phyloP scores from a whole-genome alignment of 106 monocot genomes.

The Narthecium ossifragum region DNA sequence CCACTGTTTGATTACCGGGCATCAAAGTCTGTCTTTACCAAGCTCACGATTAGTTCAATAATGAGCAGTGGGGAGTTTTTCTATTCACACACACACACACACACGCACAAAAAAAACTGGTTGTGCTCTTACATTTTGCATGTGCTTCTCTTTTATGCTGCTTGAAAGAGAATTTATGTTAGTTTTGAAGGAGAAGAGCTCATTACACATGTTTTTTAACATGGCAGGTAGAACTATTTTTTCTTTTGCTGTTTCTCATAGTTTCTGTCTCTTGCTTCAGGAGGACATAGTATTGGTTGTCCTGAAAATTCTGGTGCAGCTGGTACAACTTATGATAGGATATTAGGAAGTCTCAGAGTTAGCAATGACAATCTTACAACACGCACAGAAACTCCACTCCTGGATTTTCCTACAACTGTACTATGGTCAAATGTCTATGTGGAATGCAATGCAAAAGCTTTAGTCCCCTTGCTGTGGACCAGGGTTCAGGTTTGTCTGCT shows the following conservation, averaged over 20 bases:
- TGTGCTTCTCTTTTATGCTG: no score
- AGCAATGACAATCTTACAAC: constrained; percentile 87
- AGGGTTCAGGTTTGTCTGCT: constrained; percentile 67
- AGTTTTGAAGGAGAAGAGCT: no score
- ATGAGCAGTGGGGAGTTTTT: no score
- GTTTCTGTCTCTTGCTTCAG: constrained; percentile 25
- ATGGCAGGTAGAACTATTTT: not conserved
- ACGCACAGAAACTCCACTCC: constrained; percentile 80
- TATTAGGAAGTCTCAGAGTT: constrained; percentile 71
- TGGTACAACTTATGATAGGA: constrained; percentile 75
- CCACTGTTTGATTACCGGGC: no score
- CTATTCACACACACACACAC: no score
- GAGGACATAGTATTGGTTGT: constrained; percentile 84
- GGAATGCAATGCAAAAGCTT: constrained; percentile 71
- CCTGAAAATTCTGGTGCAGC: constrained; percentile 85
- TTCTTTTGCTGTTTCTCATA: not conserved
- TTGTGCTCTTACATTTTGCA: no score
- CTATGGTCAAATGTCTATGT: constrained; percentile 95
- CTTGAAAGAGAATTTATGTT: no score
- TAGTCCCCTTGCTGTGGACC: constrained; percentile 94
- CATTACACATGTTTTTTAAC: not conserved
- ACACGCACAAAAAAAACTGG: no score
- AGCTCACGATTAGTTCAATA: no score
- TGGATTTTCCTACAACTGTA: constrained; percentile 65
- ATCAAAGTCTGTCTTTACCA: no score